Evolutionary conservation across 305 asterid genomes (phyloP).

Genomic region (Fraxinus latifolia): DNA sequence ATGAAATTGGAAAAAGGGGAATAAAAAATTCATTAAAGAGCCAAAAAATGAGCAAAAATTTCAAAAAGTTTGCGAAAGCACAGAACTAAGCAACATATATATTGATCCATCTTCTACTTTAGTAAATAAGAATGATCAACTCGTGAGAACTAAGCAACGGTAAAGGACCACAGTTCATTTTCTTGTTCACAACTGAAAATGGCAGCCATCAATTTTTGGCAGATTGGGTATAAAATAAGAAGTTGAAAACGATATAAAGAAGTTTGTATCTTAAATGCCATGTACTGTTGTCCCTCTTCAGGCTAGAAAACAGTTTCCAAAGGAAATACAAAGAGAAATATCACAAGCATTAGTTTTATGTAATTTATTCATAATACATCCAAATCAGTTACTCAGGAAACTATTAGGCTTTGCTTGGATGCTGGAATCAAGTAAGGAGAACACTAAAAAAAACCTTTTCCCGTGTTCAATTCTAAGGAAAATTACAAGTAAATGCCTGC

Average conservation of each 20-base stretch:
- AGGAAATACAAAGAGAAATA: not conserved
- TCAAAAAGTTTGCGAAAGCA: not conserved
- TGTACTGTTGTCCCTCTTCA: not conserved
- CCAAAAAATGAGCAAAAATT: not conserved
- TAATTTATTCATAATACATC: not conserved
- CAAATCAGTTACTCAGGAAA: not conserved
- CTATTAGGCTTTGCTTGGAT: not conserved
- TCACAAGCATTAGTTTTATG: not conserved
- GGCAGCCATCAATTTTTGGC: not conserved
- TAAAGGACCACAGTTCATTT: not conserved
- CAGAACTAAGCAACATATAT: not conserved
- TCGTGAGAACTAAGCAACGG: not conserved
- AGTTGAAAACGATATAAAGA: not conserved
- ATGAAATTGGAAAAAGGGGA: not conserved
- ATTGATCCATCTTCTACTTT: not conserved
- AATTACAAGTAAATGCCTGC: not conserved
- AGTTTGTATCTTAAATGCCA: not conserved
- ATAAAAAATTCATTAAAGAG: not conserved
- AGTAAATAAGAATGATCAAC: not conserved
- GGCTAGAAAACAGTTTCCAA: not conserved
- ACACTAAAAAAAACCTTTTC: not conserved
- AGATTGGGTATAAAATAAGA: not conserved
- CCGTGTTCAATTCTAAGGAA: not conserved
- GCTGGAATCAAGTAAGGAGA: not conserved
- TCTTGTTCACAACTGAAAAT: not conserved